phyloP scores from a whole-genome alignment of 2,329 filamentous ascomycete genomes.

The Orbilia brochopaga region DNA sequence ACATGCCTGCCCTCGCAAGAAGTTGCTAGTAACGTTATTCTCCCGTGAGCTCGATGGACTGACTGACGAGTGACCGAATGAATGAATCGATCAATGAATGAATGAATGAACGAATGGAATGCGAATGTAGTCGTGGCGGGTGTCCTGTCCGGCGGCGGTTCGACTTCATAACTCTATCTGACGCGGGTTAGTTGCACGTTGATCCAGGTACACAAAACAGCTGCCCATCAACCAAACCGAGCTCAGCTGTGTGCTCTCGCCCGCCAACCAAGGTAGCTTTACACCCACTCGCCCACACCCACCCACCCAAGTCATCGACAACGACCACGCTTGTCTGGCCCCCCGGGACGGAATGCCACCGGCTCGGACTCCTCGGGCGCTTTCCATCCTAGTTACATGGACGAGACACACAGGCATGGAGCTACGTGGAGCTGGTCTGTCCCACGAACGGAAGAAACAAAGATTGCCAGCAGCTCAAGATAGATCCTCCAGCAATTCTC shows the following conservation, averaged over 20 bases:
- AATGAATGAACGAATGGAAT: slow-evolving; percentile 8
- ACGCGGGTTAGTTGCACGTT: slow-evolving; percentile 22
- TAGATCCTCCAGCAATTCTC: slow-evolving; percentile 36
- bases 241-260: slow-evolving; percentile 14
- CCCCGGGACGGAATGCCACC: slow-evolving; percentile 20
- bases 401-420: too few species aligned
- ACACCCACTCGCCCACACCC: too few species aligned
- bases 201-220: slow-evolving; percentile 40
- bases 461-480: not conserved
- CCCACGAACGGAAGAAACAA: not conserved
- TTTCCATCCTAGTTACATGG: not conserved
- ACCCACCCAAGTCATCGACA: too few species aligned
- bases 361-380: slow-evolving; percentile 6
- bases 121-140: not conserved
- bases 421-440: not conserved
- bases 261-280: slow-evolving; percentile 2
- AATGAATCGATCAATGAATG: not conserved
- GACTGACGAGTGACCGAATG: too few species aligned
- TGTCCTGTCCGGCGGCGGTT: slow-evolving; percentile 1
- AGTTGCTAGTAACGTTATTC: too few species aligned
- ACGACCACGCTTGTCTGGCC: not conserved
- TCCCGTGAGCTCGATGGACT: too few species aligned
- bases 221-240: slow-evolving; percentile 33
- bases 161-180: slow-evolving; percentile 27
- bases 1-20: slow-evolving; percentile 1